Evolutionary conservation across 306 rosid species (phyloP), one percentile per base, ranked within the genome.

Genomic region (Elaeagnus macrophylla): DNA sequence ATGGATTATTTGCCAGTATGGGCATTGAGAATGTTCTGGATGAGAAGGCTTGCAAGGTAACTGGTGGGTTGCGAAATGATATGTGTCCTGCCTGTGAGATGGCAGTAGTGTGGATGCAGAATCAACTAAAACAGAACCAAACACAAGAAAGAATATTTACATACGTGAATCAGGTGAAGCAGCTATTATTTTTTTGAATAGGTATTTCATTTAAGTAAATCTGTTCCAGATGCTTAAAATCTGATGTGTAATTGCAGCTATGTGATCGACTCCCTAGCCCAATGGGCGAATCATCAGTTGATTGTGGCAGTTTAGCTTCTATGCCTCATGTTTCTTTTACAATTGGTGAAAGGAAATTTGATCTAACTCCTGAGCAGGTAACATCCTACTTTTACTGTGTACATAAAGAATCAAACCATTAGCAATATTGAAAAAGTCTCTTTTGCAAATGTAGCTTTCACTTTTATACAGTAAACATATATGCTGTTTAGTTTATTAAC

Each of bases 21-120:
- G 78, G 71, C 48, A 75, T 79, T n/a, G 54, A 69, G 73, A 83
- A 83, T 43, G 79, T 83, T 59, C 73, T 79, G 56, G 71, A 74
- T n/a, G 75, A 67, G 61, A 55, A 53, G 14, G 53, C 67, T 20
- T 67, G 43, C 17, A 62, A 68, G 55, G 62, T 59, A 13, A 57
- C 77, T 36, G 61, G 55, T 57, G 75, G 55, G 38, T 18, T 54
- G 48, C 67, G 7, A 35, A 77, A 76, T 56, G 74, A 62, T 20
- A 45, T 69, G 61, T 83, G 90, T 64, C 59, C 78, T 7, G 55
- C 73, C 12, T 83, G 83, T 66, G 90, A 83, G 77, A 73, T 83
- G 90, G 63, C 83, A 1, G 90, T 83, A 51, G 79, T 79, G 35
- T 83, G 90, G 86, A 75, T 80, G 76, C 85, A 79, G 69, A 83